Evolutionary conservation across 2,329 filamentous ascomycete genomes (phyloP).

Genomic region (Alternaria conjuncta): DNA sequence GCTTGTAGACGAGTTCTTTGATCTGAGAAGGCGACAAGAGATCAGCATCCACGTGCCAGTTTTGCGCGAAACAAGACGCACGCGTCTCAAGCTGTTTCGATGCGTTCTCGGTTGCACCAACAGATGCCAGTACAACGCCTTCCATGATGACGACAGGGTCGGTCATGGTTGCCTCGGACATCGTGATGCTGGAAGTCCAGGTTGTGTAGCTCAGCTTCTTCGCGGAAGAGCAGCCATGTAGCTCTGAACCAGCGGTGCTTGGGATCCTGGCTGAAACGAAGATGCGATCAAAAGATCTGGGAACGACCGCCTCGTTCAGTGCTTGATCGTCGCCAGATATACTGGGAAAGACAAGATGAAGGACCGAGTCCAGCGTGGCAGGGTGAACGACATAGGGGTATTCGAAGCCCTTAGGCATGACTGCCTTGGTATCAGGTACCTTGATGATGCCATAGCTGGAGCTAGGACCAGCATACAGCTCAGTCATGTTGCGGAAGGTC

Average conservation of each 20-base stretch:
- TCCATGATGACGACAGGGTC: constrained; percentile 8
- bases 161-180: constrained; percentile 3
- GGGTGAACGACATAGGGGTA: constrained; percentile 6
- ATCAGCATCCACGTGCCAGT: constrained; percentile 11
- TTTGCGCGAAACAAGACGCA: constrained; percentile 9
- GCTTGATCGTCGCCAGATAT: constrained; percentile 14
- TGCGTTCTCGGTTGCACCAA: not conserved
- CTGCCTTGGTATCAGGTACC: constrained; percentile 1
- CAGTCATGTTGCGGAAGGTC: constrained; percentile 11
- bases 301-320: constrained; percentile 9
- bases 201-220: constrained; percentile 14
- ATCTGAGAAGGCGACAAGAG: constrained; percentile 3
- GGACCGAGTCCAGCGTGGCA: constrained; percentile 9
- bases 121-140: constrained; percentile 4
- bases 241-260: not conserved
- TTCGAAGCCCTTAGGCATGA: constrained; percentile 8
- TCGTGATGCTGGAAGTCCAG: constrained; percentile 5
- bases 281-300: constrained; percentile 6
- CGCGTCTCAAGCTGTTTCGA: constrained; percentile 6
- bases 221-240: constrained; percentile 5
- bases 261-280: constrained; percentile 1
- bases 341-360: constrained; percentile 12
- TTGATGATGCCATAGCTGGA: constrained; percentile 6
- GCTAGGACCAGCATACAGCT: constrained; percentile 17
- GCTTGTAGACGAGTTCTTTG: constrained; percentile 6